Evolutionary conservation across 306 rosid species (phyloP), one percentile per base, ranked within the genome.

Genomic region (Malus sylvestris): DNA sequence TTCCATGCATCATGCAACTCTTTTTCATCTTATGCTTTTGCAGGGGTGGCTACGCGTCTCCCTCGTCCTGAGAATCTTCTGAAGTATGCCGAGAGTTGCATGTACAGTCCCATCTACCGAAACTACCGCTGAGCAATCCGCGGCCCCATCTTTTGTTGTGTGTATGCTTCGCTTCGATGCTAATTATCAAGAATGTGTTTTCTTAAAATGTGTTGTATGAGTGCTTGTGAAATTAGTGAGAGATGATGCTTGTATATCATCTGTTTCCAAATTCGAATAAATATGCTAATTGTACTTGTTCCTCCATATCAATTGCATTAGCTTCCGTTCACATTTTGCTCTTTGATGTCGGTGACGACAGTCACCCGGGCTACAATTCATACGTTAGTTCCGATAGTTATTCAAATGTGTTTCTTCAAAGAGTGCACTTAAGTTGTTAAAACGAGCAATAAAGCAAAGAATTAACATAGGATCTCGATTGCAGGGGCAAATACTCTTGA

Each of bases 41-140:
- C 8, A 93, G 98, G 98, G 6, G 71, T 93, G 91, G 98, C 97
- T 16, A 86, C 98, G 18, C 93, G 82, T 71, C 93, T 89, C 76
- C 98, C 98, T 27, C 98, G 92, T 51, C 98, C 98, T 11, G 78
- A 76, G 81, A 75, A 91, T 86, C 98, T 93, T 40, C 78, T 91
- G 73, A 88, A 88, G 84, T 80, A 78, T 79, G 97, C 98, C 4
- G 98, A 93, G 89, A 91, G 97, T 71, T 88, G 98, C 86, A 93
- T 93, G 98, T 93, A 93, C 82, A 88, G 88, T 14, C 98, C 93
- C 11, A 10, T 73, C 66, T 93, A 91, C 82, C 82, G 97, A 75
- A 84, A 67, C 78, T 91, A 89, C 76, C 87, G 97, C 49, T 93
- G 82, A 88, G 70, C 53, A 65, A 70, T 65, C 6, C 5, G 12